These are phyloP conservation scores for Apophysomyces elegans DNA, from an alignment of 371 early-diverging fungal species.

Conservation along the genomic window DNA sequence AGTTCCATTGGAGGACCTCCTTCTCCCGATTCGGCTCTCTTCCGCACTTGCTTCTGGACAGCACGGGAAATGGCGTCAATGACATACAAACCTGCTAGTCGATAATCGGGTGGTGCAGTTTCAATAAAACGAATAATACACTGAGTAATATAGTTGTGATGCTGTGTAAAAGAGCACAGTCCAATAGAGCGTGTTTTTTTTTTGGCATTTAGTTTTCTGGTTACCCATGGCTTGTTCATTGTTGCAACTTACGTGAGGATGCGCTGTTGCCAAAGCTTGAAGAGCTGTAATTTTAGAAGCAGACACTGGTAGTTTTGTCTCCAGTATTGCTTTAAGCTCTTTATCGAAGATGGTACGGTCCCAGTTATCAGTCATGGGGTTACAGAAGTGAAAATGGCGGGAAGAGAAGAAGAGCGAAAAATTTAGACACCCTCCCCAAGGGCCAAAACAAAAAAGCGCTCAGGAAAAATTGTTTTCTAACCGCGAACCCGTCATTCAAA, in stretches of 20 bases:
- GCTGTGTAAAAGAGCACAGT: constrained; percentile 31
- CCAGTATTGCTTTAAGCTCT: constrained; percentile 58
- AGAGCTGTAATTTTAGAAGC: constrained; percentile 64
- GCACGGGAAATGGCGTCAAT: constrained; percentile 69
- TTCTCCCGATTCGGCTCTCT: constrained; percentile 32
- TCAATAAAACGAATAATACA: constrained; percentile 58
- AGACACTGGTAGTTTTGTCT: constrained; percentile 62
- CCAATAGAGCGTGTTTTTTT: background rate
- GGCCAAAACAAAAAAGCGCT: too few relatives aligned
- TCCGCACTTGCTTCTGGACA: constrained; percentile 44
- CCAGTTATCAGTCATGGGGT: constrained; percentile 45
- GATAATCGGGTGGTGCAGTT: constrained; percentile 61
- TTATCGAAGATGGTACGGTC: constrained; percentile 62
- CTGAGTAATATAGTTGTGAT: constrained; percentile 62
- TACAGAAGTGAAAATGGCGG: background rate
- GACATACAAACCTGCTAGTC: constrained; percentile 70
- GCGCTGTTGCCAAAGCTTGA: constrained; percentile 55
- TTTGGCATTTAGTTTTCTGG: background rate
- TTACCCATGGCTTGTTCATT: too few relatives aligned
- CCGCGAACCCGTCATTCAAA: background rate
- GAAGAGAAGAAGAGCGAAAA: background rate
- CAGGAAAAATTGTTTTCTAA: background rate
- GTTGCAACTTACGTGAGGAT: constrained; percentile 53
- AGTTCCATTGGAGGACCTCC: constrained; percentile 22
- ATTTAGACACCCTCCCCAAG: background rate